These are phyloP conservation scores for Ambrosia hybrid DNA, from an alignment of 140 eudicot species.

Conservation along the genomic window DNA sequence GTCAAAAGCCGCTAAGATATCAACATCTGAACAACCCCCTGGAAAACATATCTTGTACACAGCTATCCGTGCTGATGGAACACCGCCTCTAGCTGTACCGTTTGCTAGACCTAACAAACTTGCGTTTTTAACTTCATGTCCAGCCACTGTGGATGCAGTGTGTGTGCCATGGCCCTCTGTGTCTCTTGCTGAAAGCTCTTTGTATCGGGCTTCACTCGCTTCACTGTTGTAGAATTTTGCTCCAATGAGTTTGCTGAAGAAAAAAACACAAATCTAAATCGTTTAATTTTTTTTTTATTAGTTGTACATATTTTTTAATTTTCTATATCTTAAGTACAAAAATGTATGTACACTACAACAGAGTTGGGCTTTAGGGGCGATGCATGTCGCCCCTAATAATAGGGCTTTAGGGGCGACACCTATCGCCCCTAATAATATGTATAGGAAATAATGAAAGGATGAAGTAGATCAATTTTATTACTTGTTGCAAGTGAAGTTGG, in stretches of 20 bases:
- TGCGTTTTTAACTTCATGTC: constrained; percentile 34
- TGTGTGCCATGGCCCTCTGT: constrained; percentile 62
- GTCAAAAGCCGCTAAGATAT: constrained; percentile 68
- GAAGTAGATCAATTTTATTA: not conserved
- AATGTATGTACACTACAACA: too few species aligned
- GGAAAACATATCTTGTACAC: constrained; percentile 54
- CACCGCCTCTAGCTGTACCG: constrained; percentile 55
- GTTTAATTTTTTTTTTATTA: too few species aligned
- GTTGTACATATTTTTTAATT: too few species aligned
- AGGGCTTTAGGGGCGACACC: too few species aligned
- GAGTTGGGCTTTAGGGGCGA: too few species aligned
- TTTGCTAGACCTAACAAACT: constrained; percentile 36
- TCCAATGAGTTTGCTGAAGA: constrained; percentile 49
- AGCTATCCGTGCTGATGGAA: constrained; percentile 47
- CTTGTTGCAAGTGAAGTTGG: constrained; percentile 62
- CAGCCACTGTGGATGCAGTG: constrained; percentile 55
- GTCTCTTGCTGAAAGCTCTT: constrained; percentile 44
- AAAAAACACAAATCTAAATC: too few species aligned
- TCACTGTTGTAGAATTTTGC: constrained; percentile 36
- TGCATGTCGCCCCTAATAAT: too few species aligned
- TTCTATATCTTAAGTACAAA: too few species aligned
- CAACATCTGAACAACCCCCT: constrained; percentile 46
- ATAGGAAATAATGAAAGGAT: not conserved
- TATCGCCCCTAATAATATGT: too few species aligned
- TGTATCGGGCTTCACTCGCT: not conserved